Evolutionary conservation across 2,329 filamentous ascomycete genomes (phyloP).

Genomic region (Penicillium nordicum): DNA sequence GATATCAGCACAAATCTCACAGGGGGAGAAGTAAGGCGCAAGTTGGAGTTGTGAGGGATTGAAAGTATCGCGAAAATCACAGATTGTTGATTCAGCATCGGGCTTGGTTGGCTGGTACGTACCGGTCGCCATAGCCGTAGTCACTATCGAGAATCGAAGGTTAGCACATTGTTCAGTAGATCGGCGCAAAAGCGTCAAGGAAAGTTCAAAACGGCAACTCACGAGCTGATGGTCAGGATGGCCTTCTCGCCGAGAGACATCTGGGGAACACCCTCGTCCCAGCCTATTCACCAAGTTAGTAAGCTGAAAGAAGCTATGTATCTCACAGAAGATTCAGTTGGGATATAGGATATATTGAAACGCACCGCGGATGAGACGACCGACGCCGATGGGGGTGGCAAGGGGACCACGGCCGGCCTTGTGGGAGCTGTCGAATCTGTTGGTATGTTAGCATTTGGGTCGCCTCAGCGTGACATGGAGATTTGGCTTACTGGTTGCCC

Average conservation of each 20-base stretch:
- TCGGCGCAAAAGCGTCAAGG: neutral
- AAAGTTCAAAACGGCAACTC: conserved; percentile 32
- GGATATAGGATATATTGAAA: conserved; percentile 3
- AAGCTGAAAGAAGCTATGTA: neutral
- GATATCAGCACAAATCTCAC: neutral
- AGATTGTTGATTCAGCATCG: neutral
- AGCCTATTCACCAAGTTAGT: conserved; percentile 47
- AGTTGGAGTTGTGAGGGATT: neutral
- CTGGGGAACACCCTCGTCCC: conserved; percentile 77
- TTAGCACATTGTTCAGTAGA: conserved; percentile 8
- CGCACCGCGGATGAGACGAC: conserved; percentile 80
- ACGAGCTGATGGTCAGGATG: conserved; percentile 76
- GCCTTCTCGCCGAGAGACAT: conserved; percentile 94
- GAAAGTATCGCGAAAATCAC: neutral
- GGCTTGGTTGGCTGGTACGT: conserved; percentile 19
- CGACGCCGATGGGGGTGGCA: conserved; percentile 72
- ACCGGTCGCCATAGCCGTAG: conserved; percentile 42
- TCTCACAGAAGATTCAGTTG: neutral
- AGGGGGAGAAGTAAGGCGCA: too few species aligned
- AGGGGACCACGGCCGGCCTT: conserved; percentile 66
- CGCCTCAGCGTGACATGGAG: neutral
- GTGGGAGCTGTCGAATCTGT: conserved; percentile 84
- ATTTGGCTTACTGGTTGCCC: conserved; percentile 65
- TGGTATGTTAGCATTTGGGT: neutral
- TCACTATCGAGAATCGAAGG: conserved; percentile 25